These are phyloP conservation scores for Debaryomycetaceae sp. DNA, from an alignment of 1,139 yeast species.

Conservation along the genomic window DNA sequence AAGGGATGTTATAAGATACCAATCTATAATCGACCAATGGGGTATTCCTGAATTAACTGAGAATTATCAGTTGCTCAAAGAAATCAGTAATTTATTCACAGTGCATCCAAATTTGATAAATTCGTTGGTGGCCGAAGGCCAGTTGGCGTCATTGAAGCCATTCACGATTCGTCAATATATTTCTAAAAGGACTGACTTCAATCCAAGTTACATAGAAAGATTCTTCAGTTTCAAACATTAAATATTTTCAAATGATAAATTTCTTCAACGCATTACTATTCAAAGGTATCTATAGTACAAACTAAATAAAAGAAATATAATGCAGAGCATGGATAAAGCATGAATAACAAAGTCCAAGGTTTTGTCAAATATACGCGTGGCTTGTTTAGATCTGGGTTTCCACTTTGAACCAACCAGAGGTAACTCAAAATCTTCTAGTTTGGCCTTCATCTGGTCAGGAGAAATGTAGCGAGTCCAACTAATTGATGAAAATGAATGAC, in stretches of 20 bases:
- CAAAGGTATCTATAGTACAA: conserved; percentile 8
- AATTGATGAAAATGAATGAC: background rate
- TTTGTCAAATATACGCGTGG: conserved; percentile 2
- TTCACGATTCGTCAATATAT: conserved; percentile 66
- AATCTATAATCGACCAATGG: conserved; percentile 72
- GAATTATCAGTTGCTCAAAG: conserved; percentile 69
- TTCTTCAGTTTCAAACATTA: conserved; percentile 36
- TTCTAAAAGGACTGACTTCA: conserved; percentile 67
- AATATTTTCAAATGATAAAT: too few species aligned
- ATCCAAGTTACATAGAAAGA: conserved; percentile 51
- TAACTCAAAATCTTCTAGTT: background rate
- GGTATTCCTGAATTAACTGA: conserved; percentile 61
- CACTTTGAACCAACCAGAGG: conserved; percentile 3
- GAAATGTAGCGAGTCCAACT: background rate
- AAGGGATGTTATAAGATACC: conserved; percentile 78
- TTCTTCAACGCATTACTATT: background rate
- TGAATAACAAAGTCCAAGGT: conserved; percentile 6
- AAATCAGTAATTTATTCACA: conserved; percentile 80
- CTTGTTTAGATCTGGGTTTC: conserved; percentile 4
- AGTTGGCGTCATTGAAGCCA: conserved; percentile 66
- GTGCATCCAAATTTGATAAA: conserved; percentile 68
- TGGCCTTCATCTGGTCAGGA: background rate
- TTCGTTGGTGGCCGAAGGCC: conserved; percentile 81
- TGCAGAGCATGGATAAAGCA: conserved; percentile 2
- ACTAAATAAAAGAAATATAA: conserved; percentile 8